phyloP scores from a whole-genome alignment of 2,329 filamentous ascomycete genomes.

The Penicillium sp. region DNA sequence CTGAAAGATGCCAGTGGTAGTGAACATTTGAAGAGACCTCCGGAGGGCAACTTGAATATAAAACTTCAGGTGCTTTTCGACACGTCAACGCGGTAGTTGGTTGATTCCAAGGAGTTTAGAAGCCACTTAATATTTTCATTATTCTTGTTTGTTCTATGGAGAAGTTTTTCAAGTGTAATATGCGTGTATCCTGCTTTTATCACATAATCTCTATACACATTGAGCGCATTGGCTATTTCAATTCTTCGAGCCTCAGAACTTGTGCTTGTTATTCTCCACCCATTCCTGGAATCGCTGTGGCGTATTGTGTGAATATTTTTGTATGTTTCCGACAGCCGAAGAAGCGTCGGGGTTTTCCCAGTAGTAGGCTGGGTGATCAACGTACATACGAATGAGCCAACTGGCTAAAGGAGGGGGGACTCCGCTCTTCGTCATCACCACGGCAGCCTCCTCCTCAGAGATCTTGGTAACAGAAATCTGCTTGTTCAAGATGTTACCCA shows the following conservation, averaged over 20 bases:
- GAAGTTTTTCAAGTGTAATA: too few relatives aligned
- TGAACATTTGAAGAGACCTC: too few relatives aligned
- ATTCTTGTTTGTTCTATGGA: too few relatives aligned
- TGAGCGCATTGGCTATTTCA: too few relatives aligned
- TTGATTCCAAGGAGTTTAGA: too few relatives aligned
- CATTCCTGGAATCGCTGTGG: constrained; percentile 39
- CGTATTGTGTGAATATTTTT: constrained; percentile 36
- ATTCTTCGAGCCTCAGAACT: constrained; percentile 5
- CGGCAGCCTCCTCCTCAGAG: constrained; percentile 28
- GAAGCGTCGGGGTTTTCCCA: neutral
- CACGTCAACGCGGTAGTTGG: too few relatives aligned
- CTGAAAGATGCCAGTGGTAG: too few relatives aligned
- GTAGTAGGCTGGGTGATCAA: neutral
- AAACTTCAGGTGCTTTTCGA: too few relatives aligned
- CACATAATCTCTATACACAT: too few relatives aligned
- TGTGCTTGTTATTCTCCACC: constrained; percentile 34
- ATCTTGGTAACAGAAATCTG: constrained; percentile 32
- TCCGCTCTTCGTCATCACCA: constrained; percentile 14
- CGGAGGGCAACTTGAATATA: too few relatives aligned
- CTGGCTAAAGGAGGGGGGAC: constrained; percentile 21
- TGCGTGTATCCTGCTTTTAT: too few relatives aligned
- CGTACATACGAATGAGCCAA: constrained; percentile 8
- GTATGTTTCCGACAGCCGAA: constrained; percentile 34
- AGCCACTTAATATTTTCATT: too few relatives aligned
- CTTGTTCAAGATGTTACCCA: constrained; percentile 38